phyloP scores from a whole-genome alignment of 148 eudicot species.

The Dysphania ambrosioides region DNA sequence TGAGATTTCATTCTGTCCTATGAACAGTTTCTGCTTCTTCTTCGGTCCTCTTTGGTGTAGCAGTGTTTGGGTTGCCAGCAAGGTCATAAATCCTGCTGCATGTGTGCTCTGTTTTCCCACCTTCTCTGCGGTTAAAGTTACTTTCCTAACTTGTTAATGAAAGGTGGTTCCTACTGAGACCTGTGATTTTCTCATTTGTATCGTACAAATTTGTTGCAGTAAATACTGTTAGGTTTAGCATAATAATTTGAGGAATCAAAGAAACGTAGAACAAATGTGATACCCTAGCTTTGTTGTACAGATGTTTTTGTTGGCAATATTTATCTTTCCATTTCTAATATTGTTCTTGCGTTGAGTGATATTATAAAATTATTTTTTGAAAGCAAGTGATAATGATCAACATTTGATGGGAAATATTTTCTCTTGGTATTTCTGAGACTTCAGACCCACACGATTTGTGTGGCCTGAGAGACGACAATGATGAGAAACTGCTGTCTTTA shows the following conservation, averaged over 20 bases:
- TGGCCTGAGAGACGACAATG: background rate
- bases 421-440: background rate
- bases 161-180: background rate
- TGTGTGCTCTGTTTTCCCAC: background rate
- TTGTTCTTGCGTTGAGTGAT: background rate
- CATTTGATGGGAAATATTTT: background rate
- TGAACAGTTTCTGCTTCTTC: background rate
- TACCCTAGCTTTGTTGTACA: background rate
- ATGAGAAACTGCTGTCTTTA: background rate
- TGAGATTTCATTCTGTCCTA: background rate
- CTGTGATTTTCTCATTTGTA: background rate
- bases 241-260: background rate
- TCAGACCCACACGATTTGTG: background rate
- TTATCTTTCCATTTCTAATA: background rate
- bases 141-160: background rate
- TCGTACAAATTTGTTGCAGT: background rate
- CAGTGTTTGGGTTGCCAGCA: background rate
- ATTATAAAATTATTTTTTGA: background rate
- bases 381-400: background rate
- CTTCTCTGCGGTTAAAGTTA: background rate
- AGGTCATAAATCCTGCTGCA: background rate
- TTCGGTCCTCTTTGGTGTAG: background rate
- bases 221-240: background rate
- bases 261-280: background rate
- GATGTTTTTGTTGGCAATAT: too few relatives aligned